Base-by-base conservation (phyloP, 345 rosid genomes). In the Cardamine resedifolia region DNA sequence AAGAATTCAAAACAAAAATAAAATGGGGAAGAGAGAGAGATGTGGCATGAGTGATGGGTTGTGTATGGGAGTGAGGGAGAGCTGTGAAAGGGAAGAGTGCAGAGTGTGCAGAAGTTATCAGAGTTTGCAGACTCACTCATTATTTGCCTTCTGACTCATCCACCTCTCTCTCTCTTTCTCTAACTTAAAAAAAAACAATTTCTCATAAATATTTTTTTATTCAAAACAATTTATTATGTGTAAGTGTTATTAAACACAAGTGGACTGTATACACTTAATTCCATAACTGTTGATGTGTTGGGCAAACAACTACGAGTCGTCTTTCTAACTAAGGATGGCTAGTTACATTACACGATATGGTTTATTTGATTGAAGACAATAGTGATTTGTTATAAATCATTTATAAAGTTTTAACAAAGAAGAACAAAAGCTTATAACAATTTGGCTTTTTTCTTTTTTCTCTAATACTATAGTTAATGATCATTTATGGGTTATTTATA, bases 61-160 rank as follows among this genome's bases (percentile, higher is more conserved):
- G 49, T 61, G 75, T 61, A 28, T 71, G 68, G 68, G 68, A 71
- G 75, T 71, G 75, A 71, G 75, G 48, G 68, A 60, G 68, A 71
- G 75, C 68, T 71, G 75, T 71, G 75, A 71, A 71, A 61, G 68
- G 61, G 41, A 61, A 71, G 75, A 71, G 52, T 60, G 28, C 75
- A 71, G 75, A 60, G 75, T 27, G 31, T 71, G 68, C 75, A 71
- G 68, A 71, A 62, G 61, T 51, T 50, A 3, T 71, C 75, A 61
- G 75, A 61, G 60, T 51, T 27, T 71, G 68, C 68, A 61, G 75
- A 61, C 68, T 71, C 75, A 61, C 68, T 71, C 75, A 71, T 61
- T 71, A 71, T 71, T 71, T 71, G 43, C 61, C 31, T 27, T 44
- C 67, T 71, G 34, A 69, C 74, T 70, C 58, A 57, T 47, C 53